Conservation (phyloP, 2,329 filamentous ascomycete species). For the Cryphonectria japonica region DNA sequence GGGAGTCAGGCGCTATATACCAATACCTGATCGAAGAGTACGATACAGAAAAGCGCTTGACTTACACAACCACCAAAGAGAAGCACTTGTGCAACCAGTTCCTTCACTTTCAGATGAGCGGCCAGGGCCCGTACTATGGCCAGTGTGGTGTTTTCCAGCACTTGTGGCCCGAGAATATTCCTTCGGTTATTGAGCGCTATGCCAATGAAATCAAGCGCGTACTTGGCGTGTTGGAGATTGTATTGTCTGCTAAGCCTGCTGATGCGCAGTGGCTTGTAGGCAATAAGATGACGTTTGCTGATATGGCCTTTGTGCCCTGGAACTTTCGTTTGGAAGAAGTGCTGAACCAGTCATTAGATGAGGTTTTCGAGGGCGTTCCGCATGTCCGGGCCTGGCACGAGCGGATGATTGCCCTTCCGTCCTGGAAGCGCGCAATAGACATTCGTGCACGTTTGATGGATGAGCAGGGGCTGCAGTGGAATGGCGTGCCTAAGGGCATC, state of each 20-base stretch:
- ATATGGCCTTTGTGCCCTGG: conserved; percentile 34
- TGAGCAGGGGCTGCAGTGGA: conserved; percentile 42
- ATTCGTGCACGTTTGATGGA: conserved; percentile 40
- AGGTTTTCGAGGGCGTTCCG: conserved; percentile 33
- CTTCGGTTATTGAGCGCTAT: conserved; percentile 33
- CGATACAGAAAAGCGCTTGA: conserved; percentile 33
- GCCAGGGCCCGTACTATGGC: conserved; percentile 51
- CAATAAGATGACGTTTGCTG: conserved; percentile 33
- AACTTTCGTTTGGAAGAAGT: conserved; percentile 31
- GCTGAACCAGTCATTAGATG: conserved; percentile 33
- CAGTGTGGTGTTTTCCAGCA: conserved; percentile 40
- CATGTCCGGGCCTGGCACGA: conserved; percentile 42
- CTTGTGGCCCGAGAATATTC: conserved; percentile 37
- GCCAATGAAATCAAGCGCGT: conserved; percentile 35
- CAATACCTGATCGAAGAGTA: conserved; percentile 36
- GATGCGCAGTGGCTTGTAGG: conserved; percentile 35
- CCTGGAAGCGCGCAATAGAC: conserved; percentile 42
- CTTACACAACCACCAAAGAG: conserved; percentile 31
- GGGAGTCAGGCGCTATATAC: conserved; percentile 33
- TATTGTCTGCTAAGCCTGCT: conserved; percentile 28
- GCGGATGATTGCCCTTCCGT: conserved; percentile 38
- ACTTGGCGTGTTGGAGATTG: conserved; percentile 33
- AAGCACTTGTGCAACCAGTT: conserved; percentile 36
- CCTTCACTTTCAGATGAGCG: conserved; percentile 48
- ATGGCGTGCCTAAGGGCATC: conserved; percentile 42